Percentiles rank a stretch among this genome's conserved stretches.
Conservation (phyloP, 2,329 filamentous ascomycete species). For the Nemania diffusa region DNA sequence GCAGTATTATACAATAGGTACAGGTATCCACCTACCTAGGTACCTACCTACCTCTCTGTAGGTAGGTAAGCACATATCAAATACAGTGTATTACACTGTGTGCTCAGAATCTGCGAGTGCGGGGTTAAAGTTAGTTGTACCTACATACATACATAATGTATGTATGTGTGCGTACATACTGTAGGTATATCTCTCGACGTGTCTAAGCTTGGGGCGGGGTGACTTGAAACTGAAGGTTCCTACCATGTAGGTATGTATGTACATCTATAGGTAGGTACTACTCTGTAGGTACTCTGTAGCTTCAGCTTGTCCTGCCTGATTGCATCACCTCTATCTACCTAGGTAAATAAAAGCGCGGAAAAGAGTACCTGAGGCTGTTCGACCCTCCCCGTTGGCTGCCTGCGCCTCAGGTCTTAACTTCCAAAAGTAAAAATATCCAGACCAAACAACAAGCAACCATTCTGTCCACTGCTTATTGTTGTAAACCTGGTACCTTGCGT, state of each 20-base stretch:
- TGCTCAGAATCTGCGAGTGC: background rate
- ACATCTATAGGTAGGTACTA: background rate
- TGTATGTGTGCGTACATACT: no score
- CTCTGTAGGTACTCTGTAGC: background rate
- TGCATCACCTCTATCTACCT: constrained; percentile 1
- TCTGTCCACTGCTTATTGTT: background rate
- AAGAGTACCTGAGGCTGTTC: constrained; percentile 5
- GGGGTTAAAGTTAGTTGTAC: background rate
- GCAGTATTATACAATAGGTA: no score
- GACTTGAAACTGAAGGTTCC: background rate
- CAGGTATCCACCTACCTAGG: background rate
- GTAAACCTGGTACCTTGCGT: background rate
- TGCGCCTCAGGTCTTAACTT: constrained; percentile 15
- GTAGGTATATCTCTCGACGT: background rate
- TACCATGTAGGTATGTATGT: background rate
- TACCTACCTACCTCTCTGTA: background rate
- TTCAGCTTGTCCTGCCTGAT: background rate
- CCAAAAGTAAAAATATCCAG: no score
- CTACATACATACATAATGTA: background rate
- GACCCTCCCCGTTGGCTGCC: constrained; percentile 25
- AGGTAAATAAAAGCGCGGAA: background rate
- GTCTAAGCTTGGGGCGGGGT: background rate
- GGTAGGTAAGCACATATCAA: background rate
- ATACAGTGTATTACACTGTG: background rate
- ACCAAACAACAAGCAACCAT: background rate